Evolutionary conservation across 1,284 basidiomycete species (phyloP), one percentile per base, ranked within the genome.

Genomic region (Fistulina hepatica): DNA sequence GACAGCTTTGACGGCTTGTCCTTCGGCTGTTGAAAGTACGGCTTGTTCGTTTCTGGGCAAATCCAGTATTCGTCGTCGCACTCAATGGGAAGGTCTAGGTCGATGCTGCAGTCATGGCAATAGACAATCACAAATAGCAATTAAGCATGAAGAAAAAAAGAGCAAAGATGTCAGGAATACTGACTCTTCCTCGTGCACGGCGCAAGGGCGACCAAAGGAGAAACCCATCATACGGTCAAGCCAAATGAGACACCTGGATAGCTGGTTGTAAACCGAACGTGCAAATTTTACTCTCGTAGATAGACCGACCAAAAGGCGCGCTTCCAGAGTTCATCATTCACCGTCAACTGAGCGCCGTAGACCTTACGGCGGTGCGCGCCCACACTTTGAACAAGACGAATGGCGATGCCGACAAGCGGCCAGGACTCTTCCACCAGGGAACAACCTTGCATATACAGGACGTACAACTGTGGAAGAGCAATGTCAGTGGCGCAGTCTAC

Each of bases 1-100:
- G 63, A 36, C 3, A 71, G 51, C 3, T 49, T 49, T 7, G 65
- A 59, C 2, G 62, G 60, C 26, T 54, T 52, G 3, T 55, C 59
- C 2, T 53, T 43, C 1, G 72, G 71, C 46, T 63, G 61, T 9
- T 31, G 15, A n/a, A n/a, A n/a, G 15, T 19, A 47, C 7, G 31
- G 13, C 22, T 43, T 23, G 4, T 27, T 10, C n/a, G n/a, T n/a
- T 10, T 23, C 32, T 10, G 25, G 21, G 21, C 15, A 33, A 21
- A 42, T 43, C 45, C 45, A 47, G 20, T 44, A 47, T 17, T 44
- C 42, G 23, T 47, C 45, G 27, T 47, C 43, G 27, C 35, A 38
- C 15, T 43, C 45, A 10, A 47, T 34, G 2, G 45, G 45, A 3
- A 26, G 25, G 20, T 47, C 43, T 20, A 44, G 11, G 28, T 46